Base-by-base conservation (phyloP, 805 yeast genomes). In the Starmerella apicola region DNA sequence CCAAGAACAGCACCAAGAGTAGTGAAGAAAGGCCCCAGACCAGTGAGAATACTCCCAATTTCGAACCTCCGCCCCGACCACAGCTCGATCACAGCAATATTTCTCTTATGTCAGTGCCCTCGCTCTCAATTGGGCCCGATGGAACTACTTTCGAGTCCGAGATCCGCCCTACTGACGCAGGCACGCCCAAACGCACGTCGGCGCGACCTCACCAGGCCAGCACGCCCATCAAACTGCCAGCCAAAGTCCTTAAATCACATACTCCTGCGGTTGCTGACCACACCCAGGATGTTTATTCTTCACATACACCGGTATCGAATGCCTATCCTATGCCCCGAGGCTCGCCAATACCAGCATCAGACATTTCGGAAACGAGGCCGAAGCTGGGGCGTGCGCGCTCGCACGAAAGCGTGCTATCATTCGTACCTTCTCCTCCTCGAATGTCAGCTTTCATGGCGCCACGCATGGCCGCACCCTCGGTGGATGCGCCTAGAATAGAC, bases 341-440 rank as follows among this genome's bases (percentile, higher is more conserved):
- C n/a, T n/a, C n/a, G n/a, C 27, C 27, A 9, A 9, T 24, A 24
- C 27, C 12, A 13, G 12, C 9, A 9, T 13, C 27, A 24, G 27
- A 9, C 27, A 13, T 9, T 24, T 24, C 27, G 13, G n/a, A n/a
- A n/a, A 12, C 15, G 15, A 7, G 30, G 31, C 46, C 51, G 30
- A 37, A 12, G 20, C 30, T 41, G 25, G 30, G 16, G 27, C 39
- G 49, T 7, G 36, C 48, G 4, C 39, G 27, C 3, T 50, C 53
- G 6, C 53, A 50, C 35, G 53, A 50, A 24, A 45, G 50, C 33
- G 43, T 50, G 8, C 35, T 50, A 16, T 38, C 49, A 12, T n/a
- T 48, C 5, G 41, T 30, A 10, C 38, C 44, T 6, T 22, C 45
- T 6, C 26, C 46, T 23, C 35, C 43, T 27, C 30, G 17, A 6